These are phyloP conservation scores for Porcisia hertigi DNA, from an alignment of 208 protist genomes.

Conservation along the genomic window DNA sequence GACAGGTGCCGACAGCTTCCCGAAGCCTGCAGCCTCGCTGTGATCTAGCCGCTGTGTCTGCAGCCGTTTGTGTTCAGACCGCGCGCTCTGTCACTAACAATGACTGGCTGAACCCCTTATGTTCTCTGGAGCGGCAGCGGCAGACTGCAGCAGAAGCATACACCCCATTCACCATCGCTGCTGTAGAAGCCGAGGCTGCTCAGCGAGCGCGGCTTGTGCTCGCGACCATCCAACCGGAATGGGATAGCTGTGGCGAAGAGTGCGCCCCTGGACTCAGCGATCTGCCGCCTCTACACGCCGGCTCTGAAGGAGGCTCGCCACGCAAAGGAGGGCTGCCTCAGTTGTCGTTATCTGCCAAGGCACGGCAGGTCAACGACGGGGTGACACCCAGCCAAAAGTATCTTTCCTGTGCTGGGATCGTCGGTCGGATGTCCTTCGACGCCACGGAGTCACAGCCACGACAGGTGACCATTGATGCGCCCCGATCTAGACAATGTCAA, in stretches of 20 bases:
- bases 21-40: background rate
- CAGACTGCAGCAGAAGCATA: conserved; percentile 4
- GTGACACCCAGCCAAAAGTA: background rate
- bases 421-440: background rate
- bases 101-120: conserved; percentile 9
- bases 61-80: too few relatives aligned
- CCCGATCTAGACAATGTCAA: background rate
- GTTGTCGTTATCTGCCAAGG: background rate
- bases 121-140: conserved; percentile 6
- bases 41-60: background rate
- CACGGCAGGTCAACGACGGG: background rate
- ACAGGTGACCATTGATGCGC: background rate
- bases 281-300: background rate
- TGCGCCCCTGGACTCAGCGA: background rate
- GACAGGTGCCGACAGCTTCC: background rate
- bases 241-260: background rate
- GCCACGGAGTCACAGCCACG: background rate
- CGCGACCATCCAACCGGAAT: background rate
- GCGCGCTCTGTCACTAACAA: background rate
- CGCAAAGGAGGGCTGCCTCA: background rate
- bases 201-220: background rate
- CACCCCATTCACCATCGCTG: conserved; percentile 8
- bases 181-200: background rate
- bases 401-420: background rate
- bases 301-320: background rate